Evolutionary conservation across 345 rosid genomes (phyloP).

Genomic region (Psidium guajava): DNA sequence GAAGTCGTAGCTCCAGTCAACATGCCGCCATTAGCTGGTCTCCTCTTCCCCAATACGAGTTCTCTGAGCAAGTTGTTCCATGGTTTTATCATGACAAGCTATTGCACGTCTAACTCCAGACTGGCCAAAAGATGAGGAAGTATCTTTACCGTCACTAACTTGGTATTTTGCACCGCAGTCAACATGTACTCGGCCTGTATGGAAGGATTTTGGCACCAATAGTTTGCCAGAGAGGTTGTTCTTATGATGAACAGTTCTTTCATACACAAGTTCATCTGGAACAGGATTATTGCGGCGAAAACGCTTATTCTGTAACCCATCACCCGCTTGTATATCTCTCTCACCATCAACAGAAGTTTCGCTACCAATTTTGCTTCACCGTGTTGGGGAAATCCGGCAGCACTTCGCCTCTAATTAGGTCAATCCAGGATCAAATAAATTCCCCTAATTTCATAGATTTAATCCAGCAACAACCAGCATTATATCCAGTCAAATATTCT

Average conservation of each 20-base stretch:
- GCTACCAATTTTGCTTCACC: background rate
- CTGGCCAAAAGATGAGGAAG: constrained; percentile 4
- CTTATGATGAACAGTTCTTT: background rate
- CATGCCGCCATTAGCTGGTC: no score
- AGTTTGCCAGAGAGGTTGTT: constrained; percentile 4
- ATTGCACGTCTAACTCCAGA: constrained; percentile 3
- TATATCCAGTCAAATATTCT: no score
- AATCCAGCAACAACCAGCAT: no score
- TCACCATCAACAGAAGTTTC: constrained; percentile 1
- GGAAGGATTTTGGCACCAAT: background rate
- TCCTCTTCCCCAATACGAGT: constrained; percentile 3
- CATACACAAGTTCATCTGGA: constrained; percentile 7
- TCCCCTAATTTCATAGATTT: no score
- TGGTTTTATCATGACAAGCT: background rate
- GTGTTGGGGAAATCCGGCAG: no score
- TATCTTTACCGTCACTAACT: background rate
- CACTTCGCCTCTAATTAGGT: no score
- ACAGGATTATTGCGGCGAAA: background rate
- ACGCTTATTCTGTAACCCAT: background rate
- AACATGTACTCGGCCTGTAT: constrained; percentile 1
- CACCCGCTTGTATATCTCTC: constrained; percentile 6
- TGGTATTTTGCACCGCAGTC: constrained; percentile 5
- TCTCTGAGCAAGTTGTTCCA: background rate
- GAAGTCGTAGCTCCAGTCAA: no score
- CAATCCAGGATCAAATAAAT: no score